phyloP scores from a whole-genome alignment of 2,329 filamentous ascomycete genomes.

The Penicillium sp. region DNA sequence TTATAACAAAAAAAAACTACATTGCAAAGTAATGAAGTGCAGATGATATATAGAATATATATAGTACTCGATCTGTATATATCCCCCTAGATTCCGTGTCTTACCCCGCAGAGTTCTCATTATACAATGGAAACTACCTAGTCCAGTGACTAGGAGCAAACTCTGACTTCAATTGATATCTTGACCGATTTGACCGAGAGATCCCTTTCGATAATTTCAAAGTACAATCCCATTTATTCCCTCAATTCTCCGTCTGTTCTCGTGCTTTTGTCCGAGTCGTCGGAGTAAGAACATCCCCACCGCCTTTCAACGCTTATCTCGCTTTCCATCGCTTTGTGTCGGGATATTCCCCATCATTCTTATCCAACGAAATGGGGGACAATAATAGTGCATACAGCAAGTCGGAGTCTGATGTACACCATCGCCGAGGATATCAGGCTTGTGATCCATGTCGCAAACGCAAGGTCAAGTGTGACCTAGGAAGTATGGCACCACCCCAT shows the following conservation, averaged over 20 bases:
- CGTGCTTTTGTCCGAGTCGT: constrained; percentile 4
- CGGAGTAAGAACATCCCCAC: constrained; percentile 28
- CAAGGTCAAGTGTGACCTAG: constrained; percentile 50
- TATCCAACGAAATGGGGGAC: constrained; percentile 25
- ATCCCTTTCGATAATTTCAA: not conserved
- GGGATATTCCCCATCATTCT: constrained; percentile 27
- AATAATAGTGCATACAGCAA: constrained; percentile 23
- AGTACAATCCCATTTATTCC: not conserved
- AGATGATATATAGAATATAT: not conserved
- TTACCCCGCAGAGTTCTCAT: constrained; percentile 31
- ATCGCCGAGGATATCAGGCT: constrained; percentile 49
- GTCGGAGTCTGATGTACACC: constrained; percentile 37
- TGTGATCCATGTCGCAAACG: constrained; percentile 50
- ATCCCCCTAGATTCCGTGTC: not conserved
- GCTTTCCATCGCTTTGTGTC: constrained; percentile 37
- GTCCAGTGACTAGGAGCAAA: constrained; percentile 5
- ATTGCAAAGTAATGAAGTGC: not conserved
- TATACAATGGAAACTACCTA: constrained; percentile 22
- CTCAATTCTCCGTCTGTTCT: not conserved
- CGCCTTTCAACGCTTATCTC: constrained; percentile 35
- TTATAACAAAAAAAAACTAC: not conserved
- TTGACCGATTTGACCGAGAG: not conserved
- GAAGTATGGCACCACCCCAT: constrained; percentile 35
- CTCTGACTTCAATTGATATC: not conserved
- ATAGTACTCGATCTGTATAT: not conserved